phyloP scores from a whole-genome alignment of 768 basidiomycete genomes.

The Amanita pseudoporphyria region DNA sequence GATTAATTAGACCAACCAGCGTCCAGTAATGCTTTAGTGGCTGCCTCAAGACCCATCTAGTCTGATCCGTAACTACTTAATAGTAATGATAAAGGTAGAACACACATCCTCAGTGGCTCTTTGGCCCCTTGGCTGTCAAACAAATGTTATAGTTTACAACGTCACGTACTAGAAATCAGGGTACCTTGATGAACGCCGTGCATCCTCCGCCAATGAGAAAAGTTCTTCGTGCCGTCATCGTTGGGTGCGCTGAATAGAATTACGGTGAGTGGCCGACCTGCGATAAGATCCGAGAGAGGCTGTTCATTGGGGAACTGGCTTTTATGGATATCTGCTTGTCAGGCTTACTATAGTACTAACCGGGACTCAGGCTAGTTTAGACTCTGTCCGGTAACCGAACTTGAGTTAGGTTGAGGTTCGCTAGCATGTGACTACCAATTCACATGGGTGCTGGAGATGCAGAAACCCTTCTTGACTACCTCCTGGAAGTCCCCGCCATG shows the following conservation, averaged over 20 bases:
- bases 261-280: no score
- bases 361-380: no score
- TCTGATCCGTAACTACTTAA: not conserved
- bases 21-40: conserved; percentile 80
- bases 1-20: conserved; percentile 40
- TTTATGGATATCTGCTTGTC: no score
- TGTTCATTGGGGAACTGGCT: no score
- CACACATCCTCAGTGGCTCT: conserved; percentile 67
- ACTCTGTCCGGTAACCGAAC: no score
- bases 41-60: conserved; percentile 82
- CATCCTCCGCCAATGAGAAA: conserved; percentile 69
- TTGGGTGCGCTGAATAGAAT: not conserved
- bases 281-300: no score
- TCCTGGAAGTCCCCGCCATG: no score
- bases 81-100: not conserved
- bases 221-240: conserved; percentile 35
- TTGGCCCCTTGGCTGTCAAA: conserved; percentile 47
- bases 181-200: conserved; percentile 73
- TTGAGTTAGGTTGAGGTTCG: no score
- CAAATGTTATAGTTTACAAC: not conserved
- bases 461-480: no score
- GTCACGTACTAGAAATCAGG: not conserved
- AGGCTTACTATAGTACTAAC: no score
- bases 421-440: no score
- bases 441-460: no score